These are phyloP conservation scores for Cryptococcus sp. DNA, from an alignment of 1,284 basidiomycete genomes.

Conservation along the genomic window DNA sequence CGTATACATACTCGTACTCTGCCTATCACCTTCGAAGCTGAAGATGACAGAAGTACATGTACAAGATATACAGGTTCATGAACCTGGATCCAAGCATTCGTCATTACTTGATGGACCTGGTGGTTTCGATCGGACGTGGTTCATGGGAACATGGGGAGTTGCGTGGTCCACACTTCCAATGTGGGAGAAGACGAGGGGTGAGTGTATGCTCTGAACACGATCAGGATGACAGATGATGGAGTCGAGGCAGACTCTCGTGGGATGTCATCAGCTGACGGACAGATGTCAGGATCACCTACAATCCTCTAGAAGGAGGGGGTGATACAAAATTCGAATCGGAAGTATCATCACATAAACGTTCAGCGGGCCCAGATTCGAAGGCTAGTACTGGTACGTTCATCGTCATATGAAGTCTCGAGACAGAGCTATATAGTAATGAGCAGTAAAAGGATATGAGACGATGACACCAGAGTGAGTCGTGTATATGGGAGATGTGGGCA, in stretches of 20 bases:
- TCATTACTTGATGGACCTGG: conserved; percentile 29
- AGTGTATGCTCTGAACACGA: too few relatives aligned
- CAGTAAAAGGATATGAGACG: conserved; percentile 50
- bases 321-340: conserved; percentile 40
- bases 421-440: conserved; percentile 10
- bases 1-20: too few relatives aligned
- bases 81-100: conserved; percentile 30
- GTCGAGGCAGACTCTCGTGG: too few relatives aligned
- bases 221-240: too few relatives aligned
- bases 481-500: not conserved
- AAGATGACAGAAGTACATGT: not conserved
- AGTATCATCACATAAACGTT: conserved; percentile 48
- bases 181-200: too few relatives aligned
- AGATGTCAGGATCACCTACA: conserved; percentile 54
- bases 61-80: conserved; percentile 16
- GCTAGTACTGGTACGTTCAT: conserved; percentile 35
- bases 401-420: not conserved
- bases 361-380: conserved; percentile 27
- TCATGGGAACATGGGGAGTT: conserved; percentile 54
- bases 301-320: conserved; percentile 21
- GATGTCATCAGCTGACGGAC: too few relatives aligned
- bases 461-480: conserved; percentile 19
- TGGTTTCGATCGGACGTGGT: conserved; percentile 42
- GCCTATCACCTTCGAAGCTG: not conserved
- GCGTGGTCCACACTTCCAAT: conserved; percentile 53